Evolutionary conservation across 768 basidiomycete species (phyloP), one percentile per base, ranked within the genome.

Genomic region (Obba rivulosa): DNA sequence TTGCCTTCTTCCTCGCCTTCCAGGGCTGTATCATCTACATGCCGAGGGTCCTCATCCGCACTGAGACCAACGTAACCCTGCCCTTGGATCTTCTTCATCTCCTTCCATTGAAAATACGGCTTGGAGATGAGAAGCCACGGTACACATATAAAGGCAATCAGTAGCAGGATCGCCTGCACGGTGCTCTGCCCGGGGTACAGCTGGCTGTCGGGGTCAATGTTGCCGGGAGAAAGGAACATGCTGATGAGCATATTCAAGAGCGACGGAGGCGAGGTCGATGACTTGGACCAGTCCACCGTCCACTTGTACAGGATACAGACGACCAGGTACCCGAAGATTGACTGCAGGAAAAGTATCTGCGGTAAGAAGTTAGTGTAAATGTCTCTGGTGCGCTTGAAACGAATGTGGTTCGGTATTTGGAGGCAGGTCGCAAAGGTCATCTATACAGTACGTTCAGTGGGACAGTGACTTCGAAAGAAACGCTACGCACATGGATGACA

Each of bases 401-500:
- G 91, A 62, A 97, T 64, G 71, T 95, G 92, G 69, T 99, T 99
- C 31, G 92, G 92, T 4, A 98, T 72, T 75, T 98, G 94, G 25
- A 99, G 75, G 67, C 92, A 98, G 55, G 97, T 75, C 8, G 96
- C 93, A 64, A 98, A 99, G 16, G 95, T 92, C 96, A 99, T 99
- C 95, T 99, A 55, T 20, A 46, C 28, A 11, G 28, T 24, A 31
- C 4, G 18, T 21, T 23, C 14, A 23, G 24, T 16, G 44, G 47
- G 22, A 55, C 43, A 21, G 16, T 43, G 2, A 2, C 25, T 4
- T n/a, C 28, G 52, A 24, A n/a, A 28, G 25, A 34, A 41, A 40
- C 16, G 41, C 43, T n/a, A 69, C 83, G 58, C 70, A 97, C 95
- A 66, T 99, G 95, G 51, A 88, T 87, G 55, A 99, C 94, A 65